Conservation (phyloP, 2,329 filamentous ascomycete genomes). For the Xylariomycetidae sp. region DNA sequence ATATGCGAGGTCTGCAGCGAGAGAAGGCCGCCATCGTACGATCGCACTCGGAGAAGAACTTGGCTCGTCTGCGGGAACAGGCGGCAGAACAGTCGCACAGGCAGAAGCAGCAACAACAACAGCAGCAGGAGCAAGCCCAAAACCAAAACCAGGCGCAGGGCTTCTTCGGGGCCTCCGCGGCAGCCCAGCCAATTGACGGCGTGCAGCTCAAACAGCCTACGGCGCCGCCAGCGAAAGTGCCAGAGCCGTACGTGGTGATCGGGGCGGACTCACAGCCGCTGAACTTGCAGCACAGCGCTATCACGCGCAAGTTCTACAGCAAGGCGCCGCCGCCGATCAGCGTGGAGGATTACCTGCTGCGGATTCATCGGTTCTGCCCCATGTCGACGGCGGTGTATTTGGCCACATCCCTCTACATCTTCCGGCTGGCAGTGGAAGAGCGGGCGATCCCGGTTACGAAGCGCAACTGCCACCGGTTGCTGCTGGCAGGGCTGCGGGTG, state of each 20-base stretch:
- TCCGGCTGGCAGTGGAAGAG: conserved; percentile 72
- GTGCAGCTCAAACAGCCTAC: conserved; percentile 40
- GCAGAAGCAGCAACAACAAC: conserved; percentile 22
- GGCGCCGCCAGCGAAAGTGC: conserved; percentile 21
- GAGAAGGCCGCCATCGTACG: conserved; percentile 57
- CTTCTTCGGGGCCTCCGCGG: conserved; percentile 18
- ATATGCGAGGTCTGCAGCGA: conserved; percentile 56
- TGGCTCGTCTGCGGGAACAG: conserved; percentile 38
- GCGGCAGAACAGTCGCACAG: conserved; percentile 21
- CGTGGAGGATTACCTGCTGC: conserved; percentile 76
- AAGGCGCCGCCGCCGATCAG: conserved; percentile 79
- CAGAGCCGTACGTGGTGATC: conserved; percentile 53
- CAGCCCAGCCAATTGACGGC: conserved; percentile 43
- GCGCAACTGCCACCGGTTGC: conserved; percentile 78
- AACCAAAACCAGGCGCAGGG: conserved; percentile 5
- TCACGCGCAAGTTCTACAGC: conserved; percentile 89
- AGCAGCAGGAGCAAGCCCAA: conserved; percentile 11
- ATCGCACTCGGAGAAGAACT: conserved; percentile 49
- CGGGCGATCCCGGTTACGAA: conserved; percentile 72
- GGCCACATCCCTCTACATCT: conserved; percentile 81
- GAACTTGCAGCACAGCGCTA: conserved; percentile 73
- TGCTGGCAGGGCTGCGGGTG: conserved; percentile 77
- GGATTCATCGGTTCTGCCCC: conserved; percentile 85
- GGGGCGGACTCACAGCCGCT: conserved; percentile 67
- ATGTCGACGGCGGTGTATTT: conserved; percentile 93